Conservation (phyloP, 352 stramenopile genomes). For the Globisporangium mamillatum region DNA sequence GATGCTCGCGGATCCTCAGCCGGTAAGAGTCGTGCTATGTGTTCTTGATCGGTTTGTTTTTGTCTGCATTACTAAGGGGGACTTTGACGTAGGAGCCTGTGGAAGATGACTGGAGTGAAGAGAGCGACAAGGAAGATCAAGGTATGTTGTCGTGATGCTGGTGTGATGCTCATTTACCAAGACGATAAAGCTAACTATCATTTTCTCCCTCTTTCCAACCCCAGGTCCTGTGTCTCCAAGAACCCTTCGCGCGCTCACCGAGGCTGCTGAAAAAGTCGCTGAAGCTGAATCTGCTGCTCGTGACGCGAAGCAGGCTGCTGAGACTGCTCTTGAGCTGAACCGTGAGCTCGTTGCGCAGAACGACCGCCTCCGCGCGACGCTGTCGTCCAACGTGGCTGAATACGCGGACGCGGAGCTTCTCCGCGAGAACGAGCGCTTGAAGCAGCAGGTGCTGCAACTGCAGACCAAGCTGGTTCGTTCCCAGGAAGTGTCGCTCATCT, state of each 20-base stretch:
- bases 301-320: constrained; percentile 68
- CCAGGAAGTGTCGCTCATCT: constrained; percentile 65
- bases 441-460: constrained; percentile 67
- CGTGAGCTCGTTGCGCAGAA: constrained; percentile 61
- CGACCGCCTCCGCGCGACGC: constrained; percentile 54
- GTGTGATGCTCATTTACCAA: neutral
- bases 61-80: constrained; percentile 47
- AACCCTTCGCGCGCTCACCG: constrained; percentile 61
- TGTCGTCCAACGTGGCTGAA: constrained; percentile 67
- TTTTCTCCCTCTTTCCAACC: neutral
- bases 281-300: constrained; percentile 66
- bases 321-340: constrained; percentile 58
- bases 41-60: neutral
- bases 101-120: constrained; percentile 79
- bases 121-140: constrained; percentile 57
- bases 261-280: constrained; percentile 70
- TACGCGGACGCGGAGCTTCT: constrained; percentile 65
- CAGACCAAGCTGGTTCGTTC: constrained; percentile 67
- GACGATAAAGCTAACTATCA: neutral
- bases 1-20: constrained; percentile 41
- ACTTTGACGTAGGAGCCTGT: constrained; percentile 72
- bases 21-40: constrained; percentile 36
- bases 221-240: constrained; percentile 48
- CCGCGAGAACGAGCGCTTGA: constrained; percentile 67
- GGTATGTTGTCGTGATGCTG: neutral